Evolutionary conservation across 768 basidiomycete species (phyloP).

Genomic region (Amanita molliuscula): DNA sequence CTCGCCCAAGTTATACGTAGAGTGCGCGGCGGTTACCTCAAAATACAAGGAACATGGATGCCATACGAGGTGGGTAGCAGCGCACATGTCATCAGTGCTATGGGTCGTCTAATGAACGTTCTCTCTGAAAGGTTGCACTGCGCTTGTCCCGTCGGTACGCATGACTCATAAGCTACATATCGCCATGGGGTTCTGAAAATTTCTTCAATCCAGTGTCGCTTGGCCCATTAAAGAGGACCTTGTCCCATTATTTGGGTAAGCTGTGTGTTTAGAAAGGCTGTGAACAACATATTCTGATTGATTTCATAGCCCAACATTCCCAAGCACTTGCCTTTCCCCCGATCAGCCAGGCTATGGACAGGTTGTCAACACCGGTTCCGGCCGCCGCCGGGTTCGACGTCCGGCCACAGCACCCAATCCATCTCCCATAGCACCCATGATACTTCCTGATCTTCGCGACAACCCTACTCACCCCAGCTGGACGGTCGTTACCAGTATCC

Average conservation of each 20-base stretch:
- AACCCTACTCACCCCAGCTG: slow-evolving; percentile 5
- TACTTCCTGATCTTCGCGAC: slow-evolving; percentile 4
- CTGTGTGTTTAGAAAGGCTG: neutral
- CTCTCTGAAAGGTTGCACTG: slow-evolving; percentile 52
- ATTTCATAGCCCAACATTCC: slow-evolving; percentile 63
- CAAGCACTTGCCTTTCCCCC: slow-evolving; percentile 72
- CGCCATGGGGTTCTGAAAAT: neutral
- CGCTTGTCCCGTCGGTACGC: slow-evolving; percentile 64
- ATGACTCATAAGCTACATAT: slow-evolving; percentile 2
- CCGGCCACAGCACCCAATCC: slow-evolving; percentile 4
- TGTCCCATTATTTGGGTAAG: slow-evolving; percentile 80
- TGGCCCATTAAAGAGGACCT: slow-evolving; percentile 84
- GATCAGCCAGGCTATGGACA: slow-evolving; percentile 85
- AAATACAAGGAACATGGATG: slow-evolving; percentile 94
- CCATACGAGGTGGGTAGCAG: slow-evolving; percentile 58
- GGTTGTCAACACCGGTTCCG: slow-evolving; percentile 51
- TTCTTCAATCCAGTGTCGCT: slow-evolving; percentile 48
- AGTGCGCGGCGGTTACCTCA: slow-evolving; percentile 81
- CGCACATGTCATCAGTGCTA: slow-evolving; percentile 2
- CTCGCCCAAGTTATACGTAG: slow-evolving; percentile 72
- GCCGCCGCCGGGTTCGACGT: slow-evolving; percentile 53
- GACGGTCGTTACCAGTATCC: slow-evolving; percentile 1
- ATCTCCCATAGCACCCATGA: slow-evolving; percentile 9
- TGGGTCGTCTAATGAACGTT: slow-evolving; percentile 5
- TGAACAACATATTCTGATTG: neutral